phyloP scores from a whole-genome alignment of 148 eudicot species.

The Fagopyrum tataricum region DNA sequence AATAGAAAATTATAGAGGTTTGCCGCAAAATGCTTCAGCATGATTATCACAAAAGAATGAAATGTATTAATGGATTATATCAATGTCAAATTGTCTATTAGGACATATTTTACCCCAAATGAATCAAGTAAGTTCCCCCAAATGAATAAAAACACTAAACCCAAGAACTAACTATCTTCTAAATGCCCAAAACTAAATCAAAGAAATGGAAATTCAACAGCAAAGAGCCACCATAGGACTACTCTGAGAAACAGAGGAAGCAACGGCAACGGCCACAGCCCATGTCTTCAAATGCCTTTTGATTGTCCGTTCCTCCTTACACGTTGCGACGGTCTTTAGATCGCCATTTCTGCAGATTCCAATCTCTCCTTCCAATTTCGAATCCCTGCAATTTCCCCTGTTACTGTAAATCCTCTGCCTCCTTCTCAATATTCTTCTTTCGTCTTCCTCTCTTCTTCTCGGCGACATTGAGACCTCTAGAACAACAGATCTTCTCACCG shows the following conservation, averaged over 20 bases:
- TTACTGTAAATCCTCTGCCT: neutral
- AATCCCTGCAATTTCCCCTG: neutral
- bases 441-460: slow-evolving; percentile 7
- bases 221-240: slow-evolving; percentile 7
- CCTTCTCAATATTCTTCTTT: slow-evolving; percentile 3
- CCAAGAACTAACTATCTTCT: neutral
- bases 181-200: neutral
- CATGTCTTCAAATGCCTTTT: slow-evolving; percentile 21
- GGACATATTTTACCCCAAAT: neutral
- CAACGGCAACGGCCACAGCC: slow-evolving; percentile 20
- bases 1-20: neutral
- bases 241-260: slow-evolving; percentile 2
- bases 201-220: neutral
- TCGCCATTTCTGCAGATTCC: neutral
- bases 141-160: neutral
- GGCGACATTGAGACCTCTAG: slow-evolving; percentile 1
- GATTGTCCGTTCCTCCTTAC: slow-evolving; percentile 3
- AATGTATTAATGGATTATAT: neutral
- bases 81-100: neutral
- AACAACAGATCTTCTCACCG: neutral
- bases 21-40: neutral
- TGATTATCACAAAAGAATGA: neutral
- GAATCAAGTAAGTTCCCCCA: neutral
- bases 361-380: slow-evolving; percentile 2
- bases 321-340: neutral